A percentile compares a stretch with the other conserved stretches of the same genome.
phyloP scores from a whole-genome alignment of 371 early-diverging fungal species.

The Mortierella sp. region DNA sequence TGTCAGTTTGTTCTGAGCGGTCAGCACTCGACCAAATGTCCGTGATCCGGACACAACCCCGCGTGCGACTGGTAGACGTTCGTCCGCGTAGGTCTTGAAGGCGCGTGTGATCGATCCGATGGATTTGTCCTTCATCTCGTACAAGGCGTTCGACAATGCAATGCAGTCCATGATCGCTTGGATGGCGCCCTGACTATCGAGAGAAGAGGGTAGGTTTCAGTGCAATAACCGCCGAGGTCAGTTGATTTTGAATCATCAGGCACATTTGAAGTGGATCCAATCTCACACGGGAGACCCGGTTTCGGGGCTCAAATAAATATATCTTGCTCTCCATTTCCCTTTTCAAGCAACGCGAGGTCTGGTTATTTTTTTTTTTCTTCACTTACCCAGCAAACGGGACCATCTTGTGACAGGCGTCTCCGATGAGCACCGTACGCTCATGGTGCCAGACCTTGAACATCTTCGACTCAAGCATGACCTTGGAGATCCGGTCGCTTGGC shows the following conservation, averaged over 20 bases:
- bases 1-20: slow-evolving; percentile 17
- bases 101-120: slow-evolving; percentile 26
- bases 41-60: slow-evolving; percentile 23
- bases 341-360: not conserved
- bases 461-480: slow-evolving; percentile 52
- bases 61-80: slow-evolving; percentile 26
- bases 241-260: too few species aligned
- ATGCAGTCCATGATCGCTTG: slow-evolving; percentile 43
- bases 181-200: slow-evolving; percentile 31
- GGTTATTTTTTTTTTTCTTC: not conserved
- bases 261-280: too few species aligned
- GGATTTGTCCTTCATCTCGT: slow-evolving; percentile 34
- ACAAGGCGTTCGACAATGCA: slow-evolving; percentile 38
- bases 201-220: too few species aligned
- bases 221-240: too few species aligned
- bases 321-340: too few species aligned
- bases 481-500: slow-evolving; percentile 34
- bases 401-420: slow-evolving; percentile 45
- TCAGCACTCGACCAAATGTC: slow-evolving; percentile 28
- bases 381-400: slow-evolving; percentile 47
- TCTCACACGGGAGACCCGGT: too few species aligned
- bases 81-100: slow-evolving; percentile 27
- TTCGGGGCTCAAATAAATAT: too few species aligned
- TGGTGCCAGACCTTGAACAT: slow-evolving; percentile 43
- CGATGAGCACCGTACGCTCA: slow-evolving; percentile 46